Base-by-base conservation (phyloP, 78 protist genomes). In the Dictyostelium intermedium region DNA sequence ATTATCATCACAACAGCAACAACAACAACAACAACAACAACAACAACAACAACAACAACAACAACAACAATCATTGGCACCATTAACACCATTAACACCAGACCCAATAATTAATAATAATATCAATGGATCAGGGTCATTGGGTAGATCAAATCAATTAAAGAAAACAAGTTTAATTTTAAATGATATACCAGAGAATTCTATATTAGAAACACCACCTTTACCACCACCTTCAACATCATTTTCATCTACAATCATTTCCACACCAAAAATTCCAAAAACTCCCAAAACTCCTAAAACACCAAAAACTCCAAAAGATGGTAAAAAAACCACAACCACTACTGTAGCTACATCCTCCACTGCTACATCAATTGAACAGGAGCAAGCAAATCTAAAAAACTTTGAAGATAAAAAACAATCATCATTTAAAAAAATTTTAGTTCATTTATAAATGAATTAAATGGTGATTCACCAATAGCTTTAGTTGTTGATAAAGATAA, bases 371-470 rank as follows among this genome's bases (percentile, higher is more conserved):
- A 11, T 23, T 39, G 60, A 43, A 41, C 8, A 77, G 8, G 39
- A 76, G 2, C 16, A n/a, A 7, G 7, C 25, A 23, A 41, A 4
- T n/a, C 16, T 37, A 76, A 0, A 16, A 13, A 56, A 20, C 20
- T n/a, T 43, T 1, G 32, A 25, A 77, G 60, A 77, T 0, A 77
- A 77, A 34, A 72, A 72, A 72, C 79, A 72, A 72, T 43, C 82
- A 77, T 41, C 50, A 23, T 41, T 77, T 77, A 77, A 77, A 77
- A 77, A 77, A 77, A 77, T 77, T 39, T 77, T 18, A 34, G 45
- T 77, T 77, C 82, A 41, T 77, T 77, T n/a, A 32, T 77, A 41
- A 43, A 77, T 43, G 82, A 77, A 43, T 39, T 77, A 10, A 77
- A 77, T 43, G 79, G 45, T 13, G 66, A 56, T 56, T 32, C 37